phyloP scores from a whole-genome alignment of 148 eudicot species.

The Nepenthes mirabilis region DNA sequence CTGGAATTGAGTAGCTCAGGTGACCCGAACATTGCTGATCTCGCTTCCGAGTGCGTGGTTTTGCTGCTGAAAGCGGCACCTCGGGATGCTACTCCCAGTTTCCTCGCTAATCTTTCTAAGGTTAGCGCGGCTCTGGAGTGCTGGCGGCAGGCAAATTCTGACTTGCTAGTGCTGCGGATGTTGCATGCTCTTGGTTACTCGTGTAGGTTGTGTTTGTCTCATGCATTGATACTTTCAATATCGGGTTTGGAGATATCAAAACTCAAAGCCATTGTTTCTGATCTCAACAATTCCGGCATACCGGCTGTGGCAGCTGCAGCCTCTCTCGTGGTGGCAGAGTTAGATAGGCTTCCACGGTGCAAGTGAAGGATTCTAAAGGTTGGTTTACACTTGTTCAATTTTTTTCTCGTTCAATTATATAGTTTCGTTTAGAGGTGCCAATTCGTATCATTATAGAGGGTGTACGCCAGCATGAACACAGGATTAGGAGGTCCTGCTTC shows the following conservation, averaged over 20 bases:
- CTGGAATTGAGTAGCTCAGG: conserved; percentile 40
- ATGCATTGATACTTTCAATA: conserved; percentile 66
- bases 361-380: conserved; percentile 17
- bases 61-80: conserved; percentile 58
- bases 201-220: conserved; percentile 57
- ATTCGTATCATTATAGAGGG: no score
- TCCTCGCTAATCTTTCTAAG: conserved; percentile 61
- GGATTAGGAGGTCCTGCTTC: no score
- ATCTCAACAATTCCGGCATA: conserved; percentile 32
- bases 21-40: conserved; percentile 35
- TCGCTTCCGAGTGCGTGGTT: conserved; percentile 79
- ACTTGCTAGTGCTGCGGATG: conserved; percentile 39
- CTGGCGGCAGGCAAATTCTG: conserved; percentile 21
- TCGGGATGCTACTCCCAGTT: conserved; percentile 74
- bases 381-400: neutral
- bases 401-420: neutral
- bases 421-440: no score
- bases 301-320: conserved; percentile 42
- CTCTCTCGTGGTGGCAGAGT: conserved; percentile 40
- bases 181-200: conserved; percentile 75
- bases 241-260: conserved; percentile 44
- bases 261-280: conserved; percentile 34
- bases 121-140: conserved; percentile 37
- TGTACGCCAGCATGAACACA: no score
- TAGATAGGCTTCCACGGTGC: conserved; percentile 64